A percentile compares a stretch with the other conserved stretches of the same genome.
These are phyloP conservation scores for Sesbania bispinosa DNA, from an alignment of 306 rosid genomes.

Conservation along the genomic window DNA sequence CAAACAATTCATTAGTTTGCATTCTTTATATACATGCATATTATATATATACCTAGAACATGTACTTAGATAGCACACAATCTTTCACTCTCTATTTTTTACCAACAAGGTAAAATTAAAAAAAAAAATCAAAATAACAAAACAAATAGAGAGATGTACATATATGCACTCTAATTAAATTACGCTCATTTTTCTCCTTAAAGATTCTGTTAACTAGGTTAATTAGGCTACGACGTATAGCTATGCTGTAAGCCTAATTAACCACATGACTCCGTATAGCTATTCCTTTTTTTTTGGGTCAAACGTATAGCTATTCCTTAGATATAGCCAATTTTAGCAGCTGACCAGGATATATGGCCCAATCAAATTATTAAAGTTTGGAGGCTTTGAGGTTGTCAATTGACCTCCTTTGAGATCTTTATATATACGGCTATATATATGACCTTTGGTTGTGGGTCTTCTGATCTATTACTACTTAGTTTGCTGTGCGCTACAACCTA, in stretches of 20 bases:
- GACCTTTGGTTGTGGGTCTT: slow-evolving; percentile 4
- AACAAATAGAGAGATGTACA: no score
- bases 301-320: no score
- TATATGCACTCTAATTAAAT: no score
- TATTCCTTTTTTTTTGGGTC: no score
- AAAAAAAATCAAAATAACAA: no score
- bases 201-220: background rate
- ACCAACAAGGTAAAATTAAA: no score
- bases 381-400: background rate
- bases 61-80: no score
- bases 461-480: background rate
- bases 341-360: background rate
- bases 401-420: background rate
- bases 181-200: background rate
- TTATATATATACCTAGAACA: no score
- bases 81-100: no score
- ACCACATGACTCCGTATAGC: background rate
- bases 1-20: no score
- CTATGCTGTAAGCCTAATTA: background rate
- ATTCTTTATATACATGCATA: no score
- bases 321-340: background rate
- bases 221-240: background rate
- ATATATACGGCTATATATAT: no score
- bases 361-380: background rate
- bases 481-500: background rate